Percentiles rank a stretch among this genome's conserved stretches.
Conservation (phyloP, 1,284 basidiomycete genomes). For the Inonotus hispidus region DNA sequence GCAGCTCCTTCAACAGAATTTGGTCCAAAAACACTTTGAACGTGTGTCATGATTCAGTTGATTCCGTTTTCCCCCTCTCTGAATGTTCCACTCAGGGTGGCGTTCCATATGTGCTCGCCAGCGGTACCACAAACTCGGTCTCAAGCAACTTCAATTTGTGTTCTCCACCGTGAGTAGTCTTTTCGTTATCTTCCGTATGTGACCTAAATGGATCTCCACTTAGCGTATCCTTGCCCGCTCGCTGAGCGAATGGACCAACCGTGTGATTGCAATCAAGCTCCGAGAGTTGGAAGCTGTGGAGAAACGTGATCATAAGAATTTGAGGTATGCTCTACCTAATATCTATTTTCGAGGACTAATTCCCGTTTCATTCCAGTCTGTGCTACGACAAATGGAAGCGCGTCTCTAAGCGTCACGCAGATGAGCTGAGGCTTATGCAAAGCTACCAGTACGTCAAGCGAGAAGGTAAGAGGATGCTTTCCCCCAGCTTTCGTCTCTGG, state of each 20-base stretch:
- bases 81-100: constrained; percentile 10
- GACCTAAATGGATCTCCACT: not conserved
- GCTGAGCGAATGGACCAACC: constrained; percentile 60
- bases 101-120: constrained; percentile 7
- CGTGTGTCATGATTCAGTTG: not conserved
- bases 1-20: constrained; percentile 36
- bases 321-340: constrained; percentile 37
- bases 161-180: not conserved
- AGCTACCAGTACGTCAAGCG: constrained; percentile 73
- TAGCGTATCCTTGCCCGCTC: constrained; percentile 49
- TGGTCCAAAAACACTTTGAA: constrained; percentile 27
- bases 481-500: not conserved
- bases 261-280: constrained; percentile 65
- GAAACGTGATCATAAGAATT: constrained; percentile 38
- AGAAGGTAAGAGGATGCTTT: constrained; percentile 45
- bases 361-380: not conserved
- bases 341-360: not conserved
- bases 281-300: constrained; percentile 60
- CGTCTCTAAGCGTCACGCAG: constrained; percentile 53
- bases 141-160: constrained; percentile 4
- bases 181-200: constrained; percentile 33
- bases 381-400: constrained; percentile 55
- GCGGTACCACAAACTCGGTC: constrained; percentile 4
- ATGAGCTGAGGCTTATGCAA: constrained; percentile 71
- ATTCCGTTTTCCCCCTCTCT: not conserved